Conservation (phyloP, 1,284 basidiomycete species). For the Ustilago sp. region DNA sequence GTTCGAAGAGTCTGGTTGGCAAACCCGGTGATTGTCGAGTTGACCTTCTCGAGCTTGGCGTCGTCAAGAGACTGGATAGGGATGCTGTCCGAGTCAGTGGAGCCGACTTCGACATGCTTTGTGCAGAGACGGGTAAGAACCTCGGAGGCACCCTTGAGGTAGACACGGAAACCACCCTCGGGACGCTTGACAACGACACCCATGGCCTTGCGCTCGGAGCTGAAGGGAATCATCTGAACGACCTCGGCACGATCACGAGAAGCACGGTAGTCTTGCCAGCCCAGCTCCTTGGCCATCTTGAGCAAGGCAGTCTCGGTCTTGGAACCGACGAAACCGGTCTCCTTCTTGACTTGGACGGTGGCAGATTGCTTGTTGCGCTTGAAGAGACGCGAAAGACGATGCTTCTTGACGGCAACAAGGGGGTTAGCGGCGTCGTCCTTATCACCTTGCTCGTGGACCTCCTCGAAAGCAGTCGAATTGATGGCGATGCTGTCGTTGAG, state of each 20-base stretch:
- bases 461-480: constrained; percentile 90
- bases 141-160: constrained; percentile 93
- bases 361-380: constrained; percentile 38
- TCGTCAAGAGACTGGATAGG: constrained; percentile 64
- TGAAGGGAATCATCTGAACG: constrained; percentile 93
- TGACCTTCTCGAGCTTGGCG: constrained; percentile 81
- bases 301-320: constrained; percentile 97
- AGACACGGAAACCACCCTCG: constrained; percentile 77
- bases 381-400: constrained; percentile 34
- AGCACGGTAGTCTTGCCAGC: constrained; percentile 82
- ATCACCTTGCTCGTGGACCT: constrained; percentile 71
- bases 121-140: constrained; percentile 84
- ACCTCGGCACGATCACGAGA: constrained; percentile 78
- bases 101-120: constrained; percentile 77
- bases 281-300: constrained; percentile 85
- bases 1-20: constrained; percentile 94
- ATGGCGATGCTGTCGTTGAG: constrained; percentile 89
- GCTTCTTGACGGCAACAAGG: constrained; percentile 36
- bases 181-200: constrained; percentile 82
- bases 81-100: constrained; percentile 70
- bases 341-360: constrained; percentile 40
- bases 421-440: constrained; percentile 23
- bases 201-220: constrained; percentile 95
- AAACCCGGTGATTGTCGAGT: constrained; percentile 92
- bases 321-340: constrained; percentile 82